Base-by-base conservation (phyloP, 257 asterid species). In the Prunella vulgaris region DNA sequence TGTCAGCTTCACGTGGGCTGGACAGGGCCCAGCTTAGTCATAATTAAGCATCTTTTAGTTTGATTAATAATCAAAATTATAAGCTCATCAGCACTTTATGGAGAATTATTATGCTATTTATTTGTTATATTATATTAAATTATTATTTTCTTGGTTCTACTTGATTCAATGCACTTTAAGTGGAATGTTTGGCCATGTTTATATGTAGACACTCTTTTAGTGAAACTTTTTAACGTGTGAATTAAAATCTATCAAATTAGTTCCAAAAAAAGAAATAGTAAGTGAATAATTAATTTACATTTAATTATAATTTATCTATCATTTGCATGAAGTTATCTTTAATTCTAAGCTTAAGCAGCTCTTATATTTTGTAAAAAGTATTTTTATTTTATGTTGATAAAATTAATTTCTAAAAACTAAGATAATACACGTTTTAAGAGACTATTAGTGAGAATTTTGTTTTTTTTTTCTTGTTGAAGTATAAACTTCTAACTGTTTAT, bases 1-100 rank as follows among this genome's bases (percentile, higher is more conserved):
- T 59, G 68, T 6, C 68, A 74, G 49, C 56, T 57, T 59, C 73
- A 74, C 68, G 56, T 66, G 68, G 63, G 10, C 33, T 56, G 72
- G 38, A 46, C 9, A 8, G 53, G 77, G 38, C 24, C n/a, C 53
- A 20, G 30, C 21, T 28, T 49, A 8, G 21, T 61, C 56, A 61
- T 37, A 60, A 48, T 60, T 60, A 62, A 35, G 54, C 76, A 63
- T 58, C 60, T 58, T 37, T 27, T 18, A 25, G n/a, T 42, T 37
- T 64, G 13, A 56, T 22, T 22, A 22, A 13, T 2, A 37, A 28
- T 24, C 56, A 38, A 33, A 24, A 66, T 59, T 32, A 49, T 20
- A 32, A 54, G 70, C 32, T 24, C 48, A 58, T 28, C 64, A 27
- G 12, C 64, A 25, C 42, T 58, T n/a, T 40, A 15, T 58, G 67